Evolutionary conservation across 2,329 filamentous ascomycete genomes (phyloP).

Genomic region (Penicillium thymicola): DNA sequence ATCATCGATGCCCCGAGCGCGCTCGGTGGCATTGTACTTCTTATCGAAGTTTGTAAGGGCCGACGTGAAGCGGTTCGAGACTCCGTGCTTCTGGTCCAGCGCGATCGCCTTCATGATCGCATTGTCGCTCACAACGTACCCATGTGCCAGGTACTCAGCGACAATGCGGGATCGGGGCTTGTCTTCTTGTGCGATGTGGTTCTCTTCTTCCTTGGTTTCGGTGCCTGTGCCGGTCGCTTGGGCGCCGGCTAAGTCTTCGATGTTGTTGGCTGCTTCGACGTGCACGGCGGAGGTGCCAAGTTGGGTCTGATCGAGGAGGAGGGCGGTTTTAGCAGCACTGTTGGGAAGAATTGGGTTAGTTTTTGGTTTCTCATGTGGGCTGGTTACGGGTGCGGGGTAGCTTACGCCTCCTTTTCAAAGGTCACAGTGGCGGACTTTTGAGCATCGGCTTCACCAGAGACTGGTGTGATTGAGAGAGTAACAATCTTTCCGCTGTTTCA

Average conservation of each 20-base stretch:
- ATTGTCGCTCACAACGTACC: conserved; percentile 75
- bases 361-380: neutral
- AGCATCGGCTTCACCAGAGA: conserved; percentile 53
- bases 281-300: conserved; percentile 73
- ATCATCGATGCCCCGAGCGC: conserved; percentile 77
- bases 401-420: conserved; percentile 87
- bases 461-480: conserved; percentile 69
- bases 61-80: conserved; percentile 73
- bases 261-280: conserved; percentile 68
- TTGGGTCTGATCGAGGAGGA: conserved; percentile 95
- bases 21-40: conserved; percentile 85
- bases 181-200: conserved; percentile 88
- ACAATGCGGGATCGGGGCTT: conserved; percentile 92
- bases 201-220: conserved; percentile 53
- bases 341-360: neutral
- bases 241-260: conserved; percentile 61
- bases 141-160: conserved; percentile 94
- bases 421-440: conserved; percentile 84
- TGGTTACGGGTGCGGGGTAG: conserved; percentile 23
- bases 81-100: conserved; percentile 84
- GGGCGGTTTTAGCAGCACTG: conserved; percentile 85
- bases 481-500: conserved; percentile 81
- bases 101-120: conserved; percentile 80
- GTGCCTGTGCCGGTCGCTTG: conserved; percentile 57
- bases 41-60: conserved; percentile 74